Base-by-base conservation (phyloP, 2,329 filamentous ascomycete species). In the Pseudodiploospora longispora region DNA sequence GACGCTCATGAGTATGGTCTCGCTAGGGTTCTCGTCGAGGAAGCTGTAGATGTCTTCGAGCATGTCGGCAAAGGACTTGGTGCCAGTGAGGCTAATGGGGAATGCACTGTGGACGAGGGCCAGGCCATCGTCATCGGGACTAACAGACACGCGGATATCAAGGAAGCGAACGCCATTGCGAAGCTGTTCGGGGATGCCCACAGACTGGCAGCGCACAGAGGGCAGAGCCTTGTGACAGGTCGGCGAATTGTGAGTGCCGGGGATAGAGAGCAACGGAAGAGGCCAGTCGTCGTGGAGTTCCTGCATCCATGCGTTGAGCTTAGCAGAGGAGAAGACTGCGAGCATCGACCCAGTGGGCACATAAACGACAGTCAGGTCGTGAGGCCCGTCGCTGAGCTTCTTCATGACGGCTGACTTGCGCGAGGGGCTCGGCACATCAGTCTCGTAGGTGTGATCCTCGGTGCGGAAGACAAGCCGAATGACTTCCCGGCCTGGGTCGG, bases 241-340 rank as follows among this genome's bases (percentile, higher is more conserved):
- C 6, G 93, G 87, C 12, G 86, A 87, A 68, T 98, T 97, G 71
- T 98, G 93, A 0, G 93, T 96, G 51, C 93, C 93, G 0, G 93
- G 93, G 50, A 97, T 93, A 40, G 85, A 93, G 40, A 98, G 78
- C 3, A 83, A 76, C 1, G 87, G 85, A 4, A 97, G 71, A 2
- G 87, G 81, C 41, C 80, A 83, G 19, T 80, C 74, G 56, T 90
- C 78, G 48, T 75, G 71, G 36, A 97, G 73, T 49, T 82, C 74
- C 45, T 72, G 66, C 90, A 97, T 97, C 93, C 93, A 95, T 42
- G 72, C 67, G 49, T 80, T 61, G 40, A 90, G 75, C 43, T 80
- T 74, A 10, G 82, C 75, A 5, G 82, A 88, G 49, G 82, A 87
- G 65, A 83, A 82, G 48, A 97, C 70, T 35, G 78, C 66, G 7